Evolutionary conservation across 2,329 filamentous ascomycete species (phyloP), one percentile per base, ranked within the genome.

Genomic region (Microdochium trichocladiopsis): DNA sequence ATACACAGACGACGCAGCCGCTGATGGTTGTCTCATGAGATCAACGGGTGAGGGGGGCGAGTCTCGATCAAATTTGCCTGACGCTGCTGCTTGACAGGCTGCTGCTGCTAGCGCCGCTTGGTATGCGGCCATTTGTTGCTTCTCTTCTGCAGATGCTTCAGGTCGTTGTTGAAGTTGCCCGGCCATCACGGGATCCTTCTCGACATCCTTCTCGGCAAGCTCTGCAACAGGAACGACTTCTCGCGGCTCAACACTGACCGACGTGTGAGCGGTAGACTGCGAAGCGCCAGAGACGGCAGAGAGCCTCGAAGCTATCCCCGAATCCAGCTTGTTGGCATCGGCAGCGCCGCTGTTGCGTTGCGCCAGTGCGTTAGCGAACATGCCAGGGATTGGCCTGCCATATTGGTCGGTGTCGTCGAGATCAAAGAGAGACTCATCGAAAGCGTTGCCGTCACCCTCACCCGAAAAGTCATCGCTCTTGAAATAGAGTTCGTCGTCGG

Each of bases 61-160:
- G 52, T 80, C 77, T 14, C 89, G 79, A 16, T 81, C 75, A 59
- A 95, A 93, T 52, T 88, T 86, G 2, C 90, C 90, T 36, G 85
- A 86, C 1, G 83, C 83, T 22, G 84, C 87, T 5, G 91, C 90
- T 63, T 86, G 79, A 55, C 87, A 85, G 10, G 90, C 87, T 6
- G 91, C 93, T 48, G 88, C 86, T 2, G 90, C 90, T 4, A 97
- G 76, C 1, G 91, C 90, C 50, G 87, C 87, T 63, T 96, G 91
- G 61, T 96, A 93, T 1, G 83, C 86, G 43, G 83, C 83, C 52
- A 73, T 69, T 25, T 61, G 66, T 50, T 60, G 62, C 60, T 59
- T 55, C 12, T 60, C 59, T 11, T 48, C 41, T 37, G 51, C 41
- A 3, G 50, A 48, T 11, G 57, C 55, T 9, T 51, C 55, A 11